Conservation (phyloP, 1,284 basidiomycete genomes). For the Cutaneotrichosporon sp. region DNA sequence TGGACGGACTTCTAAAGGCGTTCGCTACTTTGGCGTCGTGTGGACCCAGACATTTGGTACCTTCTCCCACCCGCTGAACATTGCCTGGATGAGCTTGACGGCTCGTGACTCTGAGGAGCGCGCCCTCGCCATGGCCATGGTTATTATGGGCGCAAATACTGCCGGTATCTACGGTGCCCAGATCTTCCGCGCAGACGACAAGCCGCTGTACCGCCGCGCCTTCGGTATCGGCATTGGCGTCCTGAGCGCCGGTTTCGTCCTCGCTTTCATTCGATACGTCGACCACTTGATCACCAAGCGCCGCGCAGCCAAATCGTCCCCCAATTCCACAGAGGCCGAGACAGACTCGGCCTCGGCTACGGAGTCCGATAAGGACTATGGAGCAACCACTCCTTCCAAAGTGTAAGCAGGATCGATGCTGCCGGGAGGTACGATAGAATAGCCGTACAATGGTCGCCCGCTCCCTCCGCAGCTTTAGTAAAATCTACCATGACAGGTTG, state of each 20-base stretch:
- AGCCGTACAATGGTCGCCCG: too few relatives aligned
- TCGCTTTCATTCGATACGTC: constrained; percentile 11
- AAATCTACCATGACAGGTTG: too few relatives aligned
- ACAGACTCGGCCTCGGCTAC: not conserved
- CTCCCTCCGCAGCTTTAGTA: too few relatives aligned
- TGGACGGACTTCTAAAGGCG: constrained; percentile 13
- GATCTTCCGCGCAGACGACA: constrained; percentile 34
- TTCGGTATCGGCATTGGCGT: constrained; percentile 29
- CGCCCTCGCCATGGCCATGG: constrained; percentile 30
- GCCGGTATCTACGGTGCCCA: constrained; percentile 37
- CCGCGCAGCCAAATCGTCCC: not conserved
- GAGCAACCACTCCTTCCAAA: not conserved
- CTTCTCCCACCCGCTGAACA: constrained; percentile 34
- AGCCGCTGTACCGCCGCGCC: constrained; percentile 29
- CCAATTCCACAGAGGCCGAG: not conserved
- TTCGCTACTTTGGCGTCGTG: constrained; percentile 29
- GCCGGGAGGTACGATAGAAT: too few relatives aligned
- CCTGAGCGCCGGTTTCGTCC: constrained; percentile 19
- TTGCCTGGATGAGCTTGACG: constrained; percentile 27
- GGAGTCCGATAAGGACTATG: not conserved
- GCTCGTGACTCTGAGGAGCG: constrained; percentile 26
- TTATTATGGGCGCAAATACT: constrained; percentile 32
- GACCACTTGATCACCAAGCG: constrained; percentile 1
- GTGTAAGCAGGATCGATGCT: too few relatives aligned
- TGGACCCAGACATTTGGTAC: constrained; percentile 31